These are phyloP conservation scores for Neurospora hispaniola DNA, from an alignment of 495 filamentous ascomycete genomes.

Conservation along the genomic window DNA sequence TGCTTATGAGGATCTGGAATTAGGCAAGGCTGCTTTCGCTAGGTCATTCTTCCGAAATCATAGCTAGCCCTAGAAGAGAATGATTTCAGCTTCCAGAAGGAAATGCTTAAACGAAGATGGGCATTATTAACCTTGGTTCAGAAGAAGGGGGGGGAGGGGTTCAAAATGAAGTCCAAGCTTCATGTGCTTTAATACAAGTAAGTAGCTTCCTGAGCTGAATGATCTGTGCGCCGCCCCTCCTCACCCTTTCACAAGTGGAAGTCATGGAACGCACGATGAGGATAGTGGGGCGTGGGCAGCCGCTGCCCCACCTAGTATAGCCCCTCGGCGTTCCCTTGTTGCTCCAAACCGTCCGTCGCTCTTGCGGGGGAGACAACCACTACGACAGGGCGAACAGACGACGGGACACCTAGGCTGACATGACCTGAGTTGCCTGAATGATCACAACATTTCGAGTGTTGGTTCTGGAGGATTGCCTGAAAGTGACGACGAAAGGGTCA, in stretches of 20 bases:
- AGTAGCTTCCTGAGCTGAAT: conserved; percentile 1
- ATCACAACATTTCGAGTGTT: background rate
- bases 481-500: background rate
- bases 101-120: background rate
- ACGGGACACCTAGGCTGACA: background rate
- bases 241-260: conserved; percentile 4
- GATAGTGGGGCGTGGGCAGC: conserved; percentile 1
- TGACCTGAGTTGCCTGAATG: background rate
- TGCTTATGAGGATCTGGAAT: background rate
- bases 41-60: background rate
- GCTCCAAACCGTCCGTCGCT: conserved; percentile 18
- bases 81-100: background rate
- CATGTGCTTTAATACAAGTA: background rate
- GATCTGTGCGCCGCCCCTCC: conserved; percentile 22
- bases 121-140: background rate
- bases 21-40: background rate
- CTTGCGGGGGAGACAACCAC: conserved; percentile 6
- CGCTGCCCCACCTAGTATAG: conserved; percentile 12
- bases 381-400: background rate
- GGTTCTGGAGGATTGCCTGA: background rate
- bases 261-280: background rate
- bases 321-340: background rate
- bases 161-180: background rate
- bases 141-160: background rate
- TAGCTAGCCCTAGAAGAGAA: background rate